Evolutionary conservation across 148 eudicot species (phyloP).

Genomic region (Chenopodium berlandieri): DNA sequence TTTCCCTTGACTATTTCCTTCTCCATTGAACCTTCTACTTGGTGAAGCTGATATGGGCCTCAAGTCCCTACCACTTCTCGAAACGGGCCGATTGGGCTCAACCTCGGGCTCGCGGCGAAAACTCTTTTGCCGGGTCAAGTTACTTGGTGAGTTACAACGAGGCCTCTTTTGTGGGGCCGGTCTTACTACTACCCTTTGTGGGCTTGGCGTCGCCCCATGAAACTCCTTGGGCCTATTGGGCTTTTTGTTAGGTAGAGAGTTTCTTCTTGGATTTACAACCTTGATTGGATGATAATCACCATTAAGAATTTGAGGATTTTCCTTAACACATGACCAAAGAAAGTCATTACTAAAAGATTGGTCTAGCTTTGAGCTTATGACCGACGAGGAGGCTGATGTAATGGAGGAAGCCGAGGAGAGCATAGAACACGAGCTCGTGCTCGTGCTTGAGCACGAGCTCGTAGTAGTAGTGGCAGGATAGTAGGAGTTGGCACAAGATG

Average conservation of each 20-base stretch:
- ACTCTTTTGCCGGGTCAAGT: constrained; percentile 67
- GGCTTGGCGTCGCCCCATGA: constrained; percentile 23
- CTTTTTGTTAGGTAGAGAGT: constrained; percentile 19
- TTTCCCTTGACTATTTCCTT: constrained; percentile 20
- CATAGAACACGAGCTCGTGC: constrained; percentile 30
- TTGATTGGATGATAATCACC: constrained; percentile 27
- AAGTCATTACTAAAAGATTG: constrained; percentile 52
- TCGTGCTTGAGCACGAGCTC: constrained; percentile 27
- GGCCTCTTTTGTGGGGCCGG: constrained; percentile 50
- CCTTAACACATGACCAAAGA: constrained; percentile 49
- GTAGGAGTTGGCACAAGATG: constrained; percentile 32
- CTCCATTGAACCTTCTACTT: constrained; percentile 46
- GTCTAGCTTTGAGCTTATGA: constrained; percentile 35
- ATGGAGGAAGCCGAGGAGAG: constrained; percentile 45
- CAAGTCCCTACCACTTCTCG: constrained; percentile 28
- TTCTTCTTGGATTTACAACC: constrained; percentile 12
- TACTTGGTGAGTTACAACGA: constrained; percentile 53
- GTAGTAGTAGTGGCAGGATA: constrained; percentile 27
- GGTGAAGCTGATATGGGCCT: constrained; percentile 64
- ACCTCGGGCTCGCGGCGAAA: constrained; percentile 48
- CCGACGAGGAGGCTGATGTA: constrained; percentile 30
- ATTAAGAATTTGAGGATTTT: constrained; percentile 44
- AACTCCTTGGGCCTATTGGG: constrained; percentile 22
- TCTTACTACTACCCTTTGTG: constrained; percentile 14
- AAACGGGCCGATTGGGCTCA: constrained; percentile 39